Evolutionary conservation across 169 alveolate species (phyloP), one percentile per base, ranked within the genome.

Genomic region (Plasmodium vivax): DNA sequence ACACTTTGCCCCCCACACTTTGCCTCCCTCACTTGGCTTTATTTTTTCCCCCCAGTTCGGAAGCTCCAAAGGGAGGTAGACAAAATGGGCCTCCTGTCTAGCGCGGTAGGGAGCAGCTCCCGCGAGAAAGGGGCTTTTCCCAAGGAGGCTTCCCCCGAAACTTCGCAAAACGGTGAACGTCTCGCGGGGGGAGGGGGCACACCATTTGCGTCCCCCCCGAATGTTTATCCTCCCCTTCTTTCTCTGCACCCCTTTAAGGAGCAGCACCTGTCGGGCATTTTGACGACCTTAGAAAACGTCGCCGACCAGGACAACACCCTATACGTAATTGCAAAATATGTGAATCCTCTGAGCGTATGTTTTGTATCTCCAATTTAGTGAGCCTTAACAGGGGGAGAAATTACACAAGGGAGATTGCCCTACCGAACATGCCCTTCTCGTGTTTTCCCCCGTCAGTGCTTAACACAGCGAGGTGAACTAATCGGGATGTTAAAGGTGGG

Each of bases 401-500:
- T 51, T 51, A 51, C 62, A 3, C 62, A 51, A 51, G 19, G 62
- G 62, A 51, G 38, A 12, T 38, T 23, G n/a, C n/a, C 47, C 27
- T 62, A 19, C 34, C 45, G 3, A 58, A 34, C 43, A 56, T 83
- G 72, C 14, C 82, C n/a, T 23, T 7, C 32, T 80, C 23, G 36
- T 34, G 43, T 38, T 51, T 51, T 19, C 8, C 45, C 43, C 30
- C 71, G 7, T 56, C 73, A 84, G 93, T 84, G 84, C 77, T 45
- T 84, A 43, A 36, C 54, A 32, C 73, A 38, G 6, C 27, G 23
- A 45, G 62, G 77, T 10, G 62, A 74, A 4, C 54, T 84, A 68
- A 84, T 84, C 23, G 93, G 93, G 43, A 72, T 84, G 32, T 43
- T 84, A 56, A 84, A 84, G 79, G 93, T 84, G 36, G 47, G 73